phyloP scores from a whole-genome alignment of 345 rosid genomes.

The Punica granatum region DNA sequence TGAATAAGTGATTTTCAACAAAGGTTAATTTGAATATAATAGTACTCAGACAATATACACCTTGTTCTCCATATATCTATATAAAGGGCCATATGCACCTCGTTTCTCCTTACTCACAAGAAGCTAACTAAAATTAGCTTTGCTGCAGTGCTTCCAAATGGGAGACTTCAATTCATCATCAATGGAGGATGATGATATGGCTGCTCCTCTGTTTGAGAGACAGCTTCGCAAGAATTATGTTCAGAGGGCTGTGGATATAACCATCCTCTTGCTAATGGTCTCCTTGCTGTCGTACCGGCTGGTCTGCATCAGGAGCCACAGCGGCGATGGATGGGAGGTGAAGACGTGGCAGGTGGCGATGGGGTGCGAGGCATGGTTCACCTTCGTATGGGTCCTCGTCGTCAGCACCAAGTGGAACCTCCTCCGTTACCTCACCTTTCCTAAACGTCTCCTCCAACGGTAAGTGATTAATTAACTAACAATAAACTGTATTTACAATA shows the following conservation, averaged over 20 bases:
- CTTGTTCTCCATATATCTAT: no score
- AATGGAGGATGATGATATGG: neutral
- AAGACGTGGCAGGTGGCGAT: constrained; percentile 53
- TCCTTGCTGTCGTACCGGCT: constrained; percentile 37
- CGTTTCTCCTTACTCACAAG: no score
- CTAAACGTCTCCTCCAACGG: constrained; percentile 37
- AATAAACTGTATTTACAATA: neutral
- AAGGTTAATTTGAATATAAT: no score
- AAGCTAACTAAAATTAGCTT: neutral
- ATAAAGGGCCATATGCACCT: no score
- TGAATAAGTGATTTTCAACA: no score
- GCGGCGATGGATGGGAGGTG: constrained; percentile 2
- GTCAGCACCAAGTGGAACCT: constrained; percentile 55
- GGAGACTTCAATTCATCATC: neutral
- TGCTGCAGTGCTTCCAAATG: neutral
- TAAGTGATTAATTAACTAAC: neutral
- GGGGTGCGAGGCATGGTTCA: constrained; percentile 55
- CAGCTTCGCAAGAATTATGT: constrained; percentile 13
- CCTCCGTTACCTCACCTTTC: constrained; percentile 31
- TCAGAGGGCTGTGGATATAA: constrained; percentile 26
- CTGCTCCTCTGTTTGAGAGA: constrained; percentile 26
- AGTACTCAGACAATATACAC: no score
- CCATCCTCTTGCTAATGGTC: constrained; percentile 23
- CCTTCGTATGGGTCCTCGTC: constrained; percentile 42
- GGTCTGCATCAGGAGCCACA: constrained; percentile 21